Conservation (phyloP, 441 rosid genomes). For the Theobroma grandiflorum region DNA sequence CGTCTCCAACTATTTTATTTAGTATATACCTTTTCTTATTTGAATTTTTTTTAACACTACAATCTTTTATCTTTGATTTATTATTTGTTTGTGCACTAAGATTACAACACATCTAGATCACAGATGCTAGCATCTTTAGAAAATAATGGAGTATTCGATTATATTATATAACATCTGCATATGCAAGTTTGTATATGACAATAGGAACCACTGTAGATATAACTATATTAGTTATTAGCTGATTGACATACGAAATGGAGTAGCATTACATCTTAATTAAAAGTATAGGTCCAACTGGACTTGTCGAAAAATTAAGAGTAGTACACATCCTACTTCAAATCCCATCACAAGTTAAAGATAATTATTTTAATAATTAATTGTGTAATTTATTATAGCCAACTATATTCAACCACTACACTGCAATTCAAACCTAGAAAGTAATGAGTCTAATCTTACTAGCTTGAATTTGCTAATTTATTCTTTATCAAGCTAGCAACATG, state of each 20-base stretch:
- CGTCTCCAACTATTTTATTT: slow-evolving; percentile 9
- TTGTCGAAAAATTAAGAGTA: not conserved
- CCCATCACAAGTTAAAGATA: not conserved
- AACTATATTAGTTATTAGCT: not conserved
- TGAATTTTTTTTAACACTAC: too few relatives aligned
- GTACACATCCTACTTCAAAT: not conserved
- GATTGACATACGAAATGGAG: not conserved
- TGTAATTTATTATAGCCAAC: too few relatives aligned
- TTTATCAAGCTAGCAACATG: slow-evolving; percentile 65
- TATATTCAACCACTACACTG: not conserved
- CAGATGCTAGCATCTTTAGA: not conserved
- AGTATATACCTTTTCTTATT: not conserved
- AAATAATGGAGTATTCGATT: not conserved
- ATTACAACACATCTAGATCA: not conserved
- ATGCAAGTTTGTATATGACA: not conserved
- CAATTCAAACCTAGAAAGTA: not conserved
- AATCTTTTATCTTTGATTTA: not conserved
- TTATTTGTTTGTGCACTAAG: not conserved
- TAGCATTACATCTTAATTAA: too few relatives aligned
- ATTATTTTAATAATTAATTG: not conserved
- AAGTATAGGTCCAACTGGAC: not conserved
- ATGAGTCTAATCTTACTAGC: slow-evolving; percentile 22
- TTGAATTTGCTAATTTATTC: slow-evolving; percentile 32
- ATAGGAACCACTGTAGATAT: not conserved
- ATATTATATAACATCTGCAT: not conserved